Evolutionary conservation across 1,284 basidiomycete genomes (phyloP), one percentile per base, ranked within the genome.

Genomic region (Agaricales sp.): DNA sequence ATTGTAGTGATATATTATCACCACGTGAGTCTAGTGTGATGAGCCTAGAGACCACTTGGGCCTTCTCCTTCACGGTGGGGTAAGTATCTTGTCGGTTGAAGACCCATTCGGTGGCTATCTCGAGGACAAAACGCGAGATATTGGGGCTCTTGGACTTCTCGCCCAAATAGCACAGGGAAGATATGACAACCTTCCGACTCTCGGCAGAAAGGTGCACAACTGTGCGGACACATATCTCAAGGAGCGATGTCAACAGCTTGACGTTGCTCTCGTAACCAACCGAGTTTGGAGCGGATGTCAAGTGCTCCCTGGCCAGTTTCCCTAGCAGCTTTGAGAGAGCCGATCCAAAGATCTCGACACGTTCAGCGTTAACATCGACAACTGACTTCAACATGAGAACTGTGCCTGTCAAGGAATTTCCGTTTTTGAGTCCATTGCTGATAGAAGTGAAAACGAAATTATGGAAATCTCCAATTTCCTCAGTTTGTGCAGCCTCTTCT

Each of bases 21-120:
- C 83, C 83, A 45, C 88, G 82, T 38, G 75, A 75, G 67, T 99
- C 95, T 62, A 90, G 96, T 16, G 78, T 74, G 23, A 81, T 78
- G 92, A 99, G 97, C 65, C 92, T 93, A 61, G 91, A 80, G 53
- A 99, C 65, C 26, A 99, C 69, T 24, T 77, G 83, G 1, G 94
- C 88, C 65, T 98, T 99, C 67, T 99, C 97, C 67, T 97, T 97
- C 75, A 92, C 87, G 0, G 89, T 92, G 1, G 94, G 92, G 60
- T 89, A 90, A 1, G 81, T 71, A 51, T 94, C 92, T 48, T 84
- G 84, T 58, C 82, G 79, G 43, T 89, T 82, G 57, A 93, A 70
- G 18, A 88, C 83, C 95, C 96, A 99, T 45, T 87, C 85, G 48
- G 88, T 80, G 52, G 91, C 80, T 54, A 95, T 80, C 50, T 92